Conservation (phyloP, 2,329 filamentous ascomycete species). For the Colletotrichum costaricense region DNA sequence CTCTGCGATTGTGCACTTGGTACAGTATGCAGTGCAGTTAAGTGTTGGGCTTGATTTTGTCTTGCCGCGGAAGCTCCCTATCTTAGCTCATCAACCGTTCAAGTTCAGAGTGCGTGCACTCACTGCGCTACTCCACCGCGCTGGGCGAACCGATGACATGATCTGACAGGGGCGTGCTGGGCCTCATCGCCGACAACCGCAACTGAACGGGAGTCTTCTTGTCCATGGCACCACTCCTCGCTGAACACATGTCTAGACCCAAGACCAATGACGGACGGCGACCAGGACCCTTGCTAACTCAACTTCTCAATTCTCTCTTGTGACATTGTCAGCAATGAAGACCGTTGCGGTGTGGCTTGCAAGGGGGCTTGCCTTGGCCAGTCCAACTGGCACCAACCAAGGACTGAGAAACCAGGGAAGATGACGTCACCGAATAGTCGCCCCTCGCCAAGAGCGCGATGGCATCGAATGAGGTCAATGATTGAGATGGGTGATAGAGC, state of each 20-base stretch:
- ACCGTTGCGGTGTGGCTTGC: conserved; percentile 27
- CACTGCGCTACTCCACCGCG: no score
- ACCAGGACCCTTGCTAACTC: neutral
- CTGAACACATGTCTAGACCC: neutral
- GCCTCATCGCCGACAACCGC: neutral
- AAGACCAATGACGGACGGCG: neutral
- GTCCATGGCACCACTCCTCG: neutral
- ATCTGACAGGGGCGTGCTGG: neutral
- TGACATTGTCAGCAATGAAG: neutral
- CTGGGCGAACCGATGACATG: no score
- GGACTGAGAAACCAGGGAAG: neutral
- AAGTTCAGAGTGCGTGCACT: no score
- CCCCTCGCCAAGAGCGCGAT: conserved; percentile 19
- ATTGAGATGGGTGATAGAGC: neutral
- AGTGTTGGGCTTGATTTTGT: no score
- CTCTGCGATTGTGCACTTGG: no score
- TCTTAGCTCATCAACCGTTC: no score
- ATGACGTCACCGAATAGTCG: conserved; percentile 20
- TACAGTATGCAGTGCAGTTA: no score
- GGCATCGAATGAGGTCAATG: conserved; percentile 30
- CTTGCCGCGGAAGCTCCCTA: no score
- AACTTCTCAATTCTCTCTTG: neutral
- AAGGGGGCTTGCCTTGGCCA: conserved; percentile 26
- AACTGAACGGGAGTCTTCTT: neutral
- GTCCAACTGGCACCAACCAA: conserved; percentile 20